Percentiles rank a stretch among this genome's conserved stretches.
phyloP scores from a whole-genome alignment of 176 grass and related monocot genomes.

The Bothriochloa decipiens region DNA sequence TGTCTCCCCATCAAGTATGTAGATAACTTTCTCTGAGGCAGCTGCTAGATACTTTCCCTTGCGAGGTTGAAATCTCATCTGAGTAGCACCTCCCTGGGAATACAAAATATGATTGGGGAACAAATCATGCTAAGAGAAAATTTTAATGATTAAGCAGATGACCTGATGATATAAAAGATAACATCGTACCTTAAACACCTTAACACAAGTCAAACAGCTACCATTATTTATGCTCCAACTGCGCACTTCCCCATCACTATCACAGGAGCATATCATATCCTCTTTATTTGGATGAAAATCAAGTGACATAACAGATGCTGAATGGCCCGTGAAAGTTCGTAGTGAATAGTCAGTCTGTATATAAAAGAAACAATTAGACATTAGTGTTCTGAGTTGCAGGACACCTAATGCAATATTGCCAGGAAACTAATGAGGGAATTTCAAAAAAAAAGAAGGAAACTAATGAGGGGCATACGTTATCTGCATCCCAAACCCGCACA shows the following conservation, averaged over 20 bases:
- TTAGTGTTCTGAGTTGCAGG: not conserved
- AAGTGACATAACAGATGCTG: slow-evolving; percentile 86
- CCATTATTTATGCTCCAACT: slow-evolving; percentile 99
- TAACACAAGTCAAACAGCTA: slow-evolving; percentile 64
- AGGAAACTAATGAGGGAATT: not conserved
- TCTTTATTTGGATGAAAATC: slow-evolving; percentile 99
- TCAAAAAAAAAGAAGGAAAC: not conserved
- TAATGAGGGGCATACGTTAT: slow-evolving; percentile 68
- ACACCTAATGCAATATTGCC: slow-evolving; percentile 26
- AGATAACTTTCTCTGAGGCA: slow-evolving; percentile 77
- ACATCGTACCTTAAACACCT: slow-evolving; percentile 77
- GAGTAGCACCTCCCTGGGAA: slow-evolving; percentile 75
- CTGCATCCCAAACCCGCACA: slow-evolving; percentile 96
- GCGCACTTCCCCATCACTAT: slow-evolving; percentile 85
- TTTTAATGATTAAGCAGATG: slow-evolving; percentile 31
- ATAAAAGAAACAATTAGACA: slow-evolving; percentile 39
- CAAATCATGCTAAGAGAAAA: slow-evolving; percentile 9
- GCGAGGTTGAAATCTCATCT: slow-evolving; percentile 95
- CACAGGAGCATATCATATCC: slow-evolving; percentile 96
- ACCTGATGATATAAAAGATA: slow-evolving; percentile 14
- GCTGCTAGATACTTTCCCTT: slow-evolving; percentile 92
- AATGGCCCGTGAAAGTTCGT: slow-evolving; percentile 95
- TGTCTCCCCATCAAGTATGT: slow-evolving; percentile 87
- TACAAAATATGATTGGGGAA: slow-evolving; percentile 22
- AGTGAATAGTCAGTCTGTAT: slow-evolving; percentile 90